Evolutionary conservation across 768 basidiomycete species (phyloP).

Genomic region (Phlebiopsis gigantea): DNA sequence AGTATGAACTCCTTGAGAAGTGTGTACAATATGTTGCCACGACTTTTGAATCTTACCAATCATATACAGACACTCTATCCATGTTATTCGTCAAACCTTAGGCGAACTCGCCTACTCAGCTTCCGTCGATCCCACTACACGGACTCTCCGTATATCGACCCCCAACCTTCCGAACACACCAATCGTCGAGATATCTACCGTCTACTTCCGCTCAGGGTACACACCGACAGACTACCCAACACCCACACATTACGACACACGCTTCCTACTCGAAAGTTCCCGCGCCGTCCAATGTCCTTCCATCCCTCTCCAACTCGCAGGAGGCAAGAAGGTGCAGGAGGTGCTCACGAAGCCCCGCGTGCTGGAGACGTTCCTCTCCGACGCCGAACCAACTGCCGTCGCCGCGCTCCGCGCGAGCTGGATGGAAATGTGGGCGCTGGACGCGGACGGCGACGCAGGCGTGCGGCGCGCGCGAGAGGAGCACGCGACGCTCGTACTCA

Average conservation of each 20-base stretch:
- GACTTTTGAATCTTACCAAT: background rate
- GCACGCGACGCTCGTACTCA: constrained; percentile 69
- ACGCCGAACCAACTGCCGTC: constrained; percentile 38
- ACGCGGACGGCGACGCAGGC: constrained; percentile 25
- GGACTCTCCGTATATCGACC: constrained; percentile 34
- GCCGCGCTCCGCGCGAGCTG: constrained; percentile 65
- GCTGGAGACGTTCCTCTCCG: constrained; percentile 65
- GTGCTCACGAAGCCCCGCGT: constrained; percentile 70
- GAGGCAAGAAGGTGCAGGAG: constrained; percentile 94
- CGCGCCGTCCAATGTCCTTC: constrained; percentile 90
- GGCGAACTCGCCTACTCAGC: constrained; percentile 59
- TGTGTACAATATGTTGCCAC: constrained; percentile 29
- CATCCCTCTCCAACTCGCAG: constrained; percentile 89
- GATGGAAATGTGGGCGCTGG: constrained; percentile 86
- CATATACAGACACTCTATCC: constrained; percentile 61
- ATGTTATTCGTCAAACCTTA: constrained; percentile 71
- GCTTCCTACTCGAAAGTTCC: constrained; percentile 75
- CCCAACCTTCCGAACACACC: constrained; percentile 28
- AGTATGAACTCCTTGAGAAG: constrained; percentile 82
- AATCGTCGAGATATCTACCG: constrained; percentile 68
- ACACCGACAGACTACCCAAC: constrained; percentile 76
- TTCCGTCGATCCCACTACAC: constrained; percentile 37
- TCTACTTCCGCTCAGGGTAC: constrained; percentile 93
- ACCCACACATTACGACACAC: constrained; percentile 58
- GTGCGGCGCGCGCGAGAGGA: constrained; percentile 46